Evolutionary conservation across 306 rosid species (phyloP), one percentile per base, ranked within the genome.

Genomic region (Vigna mungo): DNA sequence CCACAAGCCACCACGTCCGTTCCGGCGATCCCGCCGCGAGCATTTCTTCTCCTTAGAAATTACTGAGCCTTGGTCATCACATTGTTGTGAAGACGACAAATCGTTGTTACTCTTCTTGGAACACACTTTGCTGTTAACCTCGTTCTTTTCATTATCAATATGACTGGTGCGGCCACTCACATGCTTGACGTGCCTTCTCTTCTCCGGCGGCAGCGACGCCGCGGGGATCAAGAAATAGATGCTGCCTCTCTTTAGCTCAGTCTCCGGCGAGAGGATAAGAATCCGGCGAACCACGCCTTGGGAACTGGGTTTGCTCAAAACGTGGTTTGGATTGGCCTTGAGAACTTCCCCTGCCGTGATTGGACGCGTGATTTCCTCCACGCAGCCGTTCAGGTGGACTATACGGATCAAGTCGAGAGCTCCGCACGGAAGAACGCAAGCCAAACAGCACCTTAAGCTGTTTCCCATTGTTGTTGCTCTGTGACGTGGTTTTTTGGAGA

Each of bases 371-470:
- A 92, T 84, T 76, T 89, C 96, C 44, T 95, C 95, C 3, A 95
- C 87, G 27, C 63, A 83, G n/a, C 98, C 98, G 47, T 88, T 92
- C 72, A 92, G 87, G 78, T 94, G 96, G 72, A 94, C 98, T 32
- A 94, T 86, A 1, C 96, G 88, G 82, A 94, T 94, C 84, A 92
- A 79, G 46, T 94, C 98, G 44, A 94, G 72, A 2, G 96, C 98
- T 32, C 97, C 97, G 65, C 92, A 94, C 0, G 97, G 98, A 82
- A 94, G 90, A 77, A 89, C 90, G 78, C 98, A 94, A 80, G 97
- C 97, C 87, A 94, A 86, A 86, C 97, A 94, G 61, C 97, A 88
- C 90, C 91, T 89, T 78, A 94, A 80, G 82, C 90, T 90, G 69
- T 94, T 92, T 2, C 98, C 98, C 98, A 93, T 93, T 46, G 6